Percentiles rank a stretch among this genome's conserved stretches.
Conservation (phyloP, 1,284 basidiomycete species). For the Marasmius fiardii region DNA sequence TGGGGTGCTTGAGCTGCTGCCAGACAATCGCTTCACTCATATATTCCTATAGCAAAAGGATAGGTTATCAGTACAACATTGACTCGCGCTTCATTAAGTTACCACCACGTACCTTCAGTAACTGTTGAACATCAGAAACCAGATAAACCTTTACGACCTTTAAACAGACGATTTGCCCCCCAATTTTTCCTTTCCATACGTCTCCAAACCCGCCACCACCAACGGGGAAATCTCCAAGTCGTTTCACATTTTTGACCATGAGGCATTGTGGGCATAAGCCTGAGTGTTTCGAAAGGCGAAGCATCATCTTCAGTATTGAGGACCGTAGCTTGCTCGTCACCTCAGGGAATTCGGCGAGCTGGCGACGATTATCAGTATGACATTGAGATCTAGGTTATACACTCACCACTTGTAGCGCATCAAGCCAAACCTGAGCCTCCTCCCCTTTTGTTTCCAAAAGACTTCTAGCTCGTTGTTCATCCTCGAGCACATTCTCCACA, state of each 20-base stretch:
- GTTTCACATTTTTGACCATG: neutral
- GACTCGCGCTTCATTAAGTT: neutral
- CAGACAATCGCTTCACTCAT: neutral
- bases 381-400: too few species aligned
- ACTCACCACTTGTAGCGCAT: neutral
- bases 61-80: too few species aligned
- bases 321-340: neutral
- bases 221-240: slow-evolving; percentile 1
- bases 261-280: neutral
- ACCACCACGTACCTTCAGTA: neutral
- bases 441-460: neutral
- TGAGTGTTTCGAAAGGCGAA: neutral
- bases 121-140: neutral
- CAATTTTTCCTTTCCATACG: neutral
- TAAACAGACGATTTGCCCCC: neutral
- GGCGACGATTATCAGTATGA: neutral
- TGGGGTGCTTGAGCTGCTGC: neutral
- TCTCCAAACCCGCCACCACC: slow-evolving; percentile 5
- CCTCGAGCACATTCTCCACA: too few species aligned
- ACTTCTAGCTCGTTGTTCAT: too few species aligned
- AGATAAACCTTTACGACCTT: neutral
- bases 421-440: neutral
- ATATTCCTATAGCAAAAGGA: too few species aligned
- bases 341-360: neutral
- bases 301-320: neutral